Conservation (phyloP, 2,329 filamentous ascomycete genomes). For the Xylaria digitata region DNA sequence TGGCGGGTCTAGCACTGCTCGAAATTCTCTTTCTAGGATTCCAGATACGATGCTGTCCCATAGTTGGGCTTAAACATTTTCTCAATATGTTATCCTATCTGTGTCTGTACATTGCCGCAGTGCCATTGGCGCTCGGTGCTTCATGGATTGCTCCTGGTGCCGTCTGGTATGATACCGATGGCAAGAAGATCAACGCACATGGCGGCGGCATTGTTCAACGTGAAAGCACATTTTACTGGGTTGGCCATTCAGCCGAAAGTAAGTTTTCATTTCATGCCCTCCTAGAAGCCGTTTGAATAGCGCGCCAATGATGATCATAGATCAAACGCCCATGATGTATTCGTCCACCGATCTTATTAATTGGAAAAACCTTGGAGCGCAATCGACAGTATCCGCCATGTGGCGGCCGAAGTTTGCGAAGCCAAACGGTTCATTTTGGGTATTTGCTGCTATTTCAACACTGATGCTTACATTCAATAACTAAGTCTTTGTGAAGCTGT, state of each 20-base stretch:
- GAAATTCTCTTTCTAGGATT: background rate
- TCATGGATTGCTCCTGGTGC: constrained; percentile 56
- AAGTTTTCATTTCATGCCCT: background rate
- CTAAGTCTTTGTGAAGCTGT: constrained; percentile 43
- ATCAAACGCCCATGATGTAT: constrained; percentile 54
- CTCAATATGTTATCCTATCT: constrained; percentile 15
- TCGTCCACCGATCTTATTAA: constrained; percentile 55
- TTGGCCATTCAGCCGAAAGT: constrained; percentile 50
- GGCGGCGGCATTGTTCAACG: constrained; percentile 53
- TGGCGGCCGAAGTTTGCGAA: constrained; percentile 57
- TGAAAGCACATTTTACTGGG: constrained; percentile 55
- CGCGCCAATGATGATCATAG: constrained; percentile 37
- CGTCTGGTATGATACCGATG: constrained; percentile 54
- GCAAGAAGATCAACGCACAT: constrained; percentile 56
- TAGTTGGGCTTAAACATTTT: background rate
- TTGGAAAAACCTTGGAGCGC: constrained; percentile 53
- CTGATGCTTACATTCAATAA: background rate
- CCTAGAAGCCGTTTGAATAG: background rate
- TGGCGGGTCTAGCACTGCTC: background rate
- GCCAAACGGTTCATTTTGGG: constrained; percentile 55
- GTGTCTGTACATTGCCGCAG: constrained; percentile 19
- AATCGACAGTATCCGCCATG: constrained; percentile 51
- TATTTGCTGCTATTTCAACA: constrained; percentile 37
- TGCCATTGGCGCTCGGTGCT: constrained; percentile 42
- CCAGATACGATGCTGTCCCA: background rate